These are phyloP conservation scores for Phoma sp. DNA, from an alignment of 2,329 filamentous ascomycete genomes.

Conservation along the genomic window DNA sequence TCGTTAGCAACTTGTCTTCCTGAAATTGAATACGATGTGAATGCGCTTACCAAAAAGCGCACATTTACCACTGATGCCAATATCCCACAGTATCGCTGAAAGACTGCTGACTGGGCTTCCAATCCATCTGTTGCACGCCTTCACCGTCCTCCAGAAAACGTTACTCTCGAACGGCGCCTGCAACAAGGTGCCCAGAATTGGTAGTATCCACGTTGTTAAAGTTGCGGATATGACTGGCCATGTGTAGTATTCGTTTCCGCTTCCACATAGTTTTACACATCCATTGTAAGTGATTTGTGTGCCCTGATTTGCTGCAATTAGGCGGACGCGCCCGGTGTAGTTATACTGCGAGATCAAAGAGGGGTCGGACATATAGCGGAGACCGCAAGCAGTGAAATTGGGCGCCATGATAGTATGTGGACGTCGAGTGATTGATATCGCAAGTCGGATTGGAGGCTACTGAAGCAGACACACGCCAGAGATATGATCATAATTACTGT, in stretches of 20 bases:
- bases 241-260: constrained; percentile 36
- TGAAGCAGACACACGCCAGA: no score
- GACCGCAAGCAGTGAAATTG: constrained; percentile 30
- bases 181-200: constrained; percentile 44
- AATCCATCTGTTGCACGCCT: constrained; percentile 43
- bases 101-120: constrained; percentile 45
- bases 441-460: no score
- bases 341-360: constrained; percentile 21
- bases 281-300: constrained; percentile 40
- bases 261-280: constrained; percentile 41
- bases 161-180: constrained; percentile 51
- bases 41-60: constrained; percentile 24
- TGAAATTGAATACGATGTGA: neutral
- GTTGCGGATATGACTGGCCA: constrained; percentile 39
- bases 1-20: constrained; percentile 22
- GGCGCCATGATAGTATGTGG: neutral
- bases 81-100: constrained; percentile 46
- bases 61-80: constrained; percentile 44
- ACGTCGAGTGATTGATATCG: no score
- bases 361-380: constrained; percentile 22
- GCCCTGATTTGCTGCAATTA: constrained; percentile 5
- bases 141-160: constrained; percentile 42
- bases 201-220: constrained; percentile 49
- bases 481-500: no score
- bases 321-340: constrained; percentile 24